Base-by-base conservation (phyloP, 129 eudicot genomes). In the Gnaphalium uliginosum region DNA sequence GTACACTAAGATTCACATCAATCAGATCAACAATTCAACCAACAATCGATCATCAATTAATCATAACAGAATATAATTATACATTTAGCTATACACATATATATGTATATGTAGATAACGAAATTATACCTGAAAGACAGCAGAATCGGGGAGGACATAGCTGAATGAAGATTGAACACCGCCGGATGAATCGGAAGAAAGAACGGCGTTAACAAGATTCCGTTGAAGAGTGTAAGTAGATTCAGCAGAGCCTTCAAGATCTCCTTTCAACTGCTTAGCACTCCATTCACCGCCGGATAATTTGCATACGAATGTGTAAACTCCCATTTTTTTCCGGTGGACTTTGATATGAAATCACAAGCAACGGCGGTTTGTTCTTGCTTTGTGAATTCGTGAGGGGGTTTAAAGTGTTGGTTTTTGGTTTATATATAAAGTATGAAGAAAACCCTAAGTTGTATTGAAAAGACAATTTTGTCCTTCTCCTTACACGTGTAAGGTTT, bases 101-200 rank as follows among this genome's bases (percentile, higher is more conserved):
- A 43, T 10, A 43, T 43, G 13, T 4, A 14, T 0, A 3, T 0
- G 14, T 14, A 46, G 13, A 5, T 29, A 8, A 76, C 6, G 0
- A 76, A 48, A 0, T 25, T 6, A 25, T 50, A 91, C 97, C 95
- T 91, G 97, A 53, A 88, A 86, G 60, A 91, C 95, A 46, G 92
- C 97, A 4, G 95, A 88, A 57, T 86, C 54, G 18, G 92, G 92
- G 13, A 90, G 81, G 15, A 91, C 86, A 24, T 79, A 81, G 71
- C 92, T 86, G 86, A 91, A 91, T 4, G 97, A 91, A 2, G 92
- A 82, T 69, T 86, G 95, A 43, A 91, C 92, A 14, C 84, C 89
- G 54, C 92, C 95, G 57, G 92, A 88, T 66, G 88, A 84, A 30
- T 87, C 97, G 64, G 73, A 32, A 19, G 85, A 75, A 27, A 86